Evolutionary conservation across 2,329 filamentous ascomycete species (phyloP), one percentile per base, ranked within the genome.

Genomic region (Colletotrichum sp.): DNA sequence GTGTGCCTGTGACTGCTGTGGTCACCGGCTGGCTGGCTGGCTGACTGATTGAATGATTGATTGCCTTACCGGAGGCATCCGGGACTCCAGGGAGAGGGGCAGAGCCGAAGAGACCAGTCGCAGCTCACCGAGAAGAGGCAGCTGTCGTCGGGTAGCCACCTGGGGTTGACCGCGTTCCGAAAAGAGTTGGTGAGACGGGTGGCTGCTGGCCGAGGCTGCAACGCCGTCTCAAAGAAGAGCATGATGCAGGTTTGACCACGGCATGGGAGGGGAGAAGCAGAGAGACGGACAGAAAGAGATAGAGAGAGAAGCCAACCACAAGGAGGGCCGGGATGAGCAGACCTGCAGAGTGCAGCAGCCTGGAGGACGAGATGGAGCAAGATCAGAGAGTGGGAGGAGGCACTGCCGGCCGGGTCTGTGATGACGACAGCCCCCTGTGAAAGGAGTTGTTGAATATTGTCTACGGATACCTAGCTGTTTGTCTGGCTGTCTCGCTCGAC

Each of bases 91-190:
- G 28, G 52, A 36, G 52, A 58, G 66, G n/a, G 16, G 27, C 18
- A 48, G 39, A 48, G 52, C 22, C 15, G 52, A 56, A 25, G 28
- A 61, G 28, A 16, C 66, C 67, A 56, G 60, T 52, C 34, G 22
- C 52, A 15, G 43, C 62, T 64, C 72, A 58, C 39, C 69, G 64
- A 66, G 60, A 56, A 15, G 30, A 73, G 58, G 70, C 69, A 66
- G 55, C 64, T 64, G 69, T 75, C 56, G 73, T 75, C 70, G 73
- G 70, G 56, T 75, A 60, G 43, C 70, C 43, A 64, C 73, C 34
- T 43, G 25, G 62, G 39, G 48, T 48, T 68, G 73, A 67, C 58
- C 13, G 39, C n/a, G 64, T 52, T 34, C 32, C 70, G 28, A 75
- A 75, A 64, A 39, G 58, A 39, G 62, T 28, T 68, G 56, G 43